These are phyloP conservation scores for Basidiobolus meristosporus DNA, from an alignment of 371 early-diverging fungal genomes.

Conservation along the genomic window DNA sequence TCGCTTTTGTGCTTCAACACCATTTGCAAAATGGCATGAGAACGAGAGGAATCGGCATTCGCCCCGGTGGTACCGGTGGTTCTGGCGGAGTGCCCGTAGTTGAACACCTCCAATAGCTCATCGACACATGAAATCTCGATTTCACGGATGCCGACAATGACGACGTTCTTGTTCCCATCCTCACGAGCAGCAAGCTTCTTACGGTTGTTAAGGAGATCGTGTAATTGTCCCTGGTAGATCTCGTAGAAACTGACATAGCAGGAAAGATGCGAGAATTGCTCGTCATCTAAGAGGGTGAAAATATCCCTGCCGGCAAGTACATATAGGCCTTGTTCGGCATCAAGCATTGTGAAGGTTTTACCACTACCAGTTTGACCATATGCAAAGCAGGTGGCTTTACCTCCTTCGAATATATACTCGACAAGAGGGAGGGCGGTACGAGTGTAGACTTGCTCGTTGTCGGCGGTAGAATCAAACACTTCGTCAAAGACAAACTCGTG, in stretches of 20 bases:
- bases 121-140: constrained; percentile 54
- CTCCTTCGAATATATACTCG: constrained; percentile 82
- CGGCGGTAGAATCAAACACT: constrained; percentile 66
- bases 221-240: constrained; percentile 92
- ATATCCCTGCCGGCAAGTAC: constrained; percentile 82
- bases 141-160: constrained; percentile 71
- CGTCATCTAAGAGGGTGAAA: constrained; percentile 47
- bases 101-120: constrained; percentile 73
- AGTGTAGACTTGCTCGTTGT: constrained; percentile 75
- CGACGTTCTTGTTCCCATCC: constrained; percentile 86
- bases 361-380: constrained; percentile 97
- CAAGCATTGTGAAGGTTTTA: constrained; percentile 97
- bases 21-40: constrained; percentile 94
- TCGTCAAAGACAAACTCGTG: constrained; percentile 94
- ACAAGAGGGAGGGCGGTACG: constrained; percentile 86
- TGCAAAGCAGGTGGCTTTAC: constrained; percentile 97
- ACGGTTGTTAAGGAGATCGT: constrained; percentile 77
- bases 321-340: constrained; percentile 54
- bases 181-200: constrained; percentile 81
- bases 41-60: constrained; percentile 90
- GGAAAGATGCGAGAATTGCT: constrained; percentile 45
- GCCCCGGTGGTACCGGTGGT: constrained; percentile 89
- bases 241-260: constrained; percentile 88
- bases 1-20: constrained; percentile 46
- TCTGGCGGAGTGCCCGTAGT: constrained; percentile 69